phyloP scores from a whole-genome alignment of 768 basidiomycete genomes.

The Sarcodon sp. region DNA sequence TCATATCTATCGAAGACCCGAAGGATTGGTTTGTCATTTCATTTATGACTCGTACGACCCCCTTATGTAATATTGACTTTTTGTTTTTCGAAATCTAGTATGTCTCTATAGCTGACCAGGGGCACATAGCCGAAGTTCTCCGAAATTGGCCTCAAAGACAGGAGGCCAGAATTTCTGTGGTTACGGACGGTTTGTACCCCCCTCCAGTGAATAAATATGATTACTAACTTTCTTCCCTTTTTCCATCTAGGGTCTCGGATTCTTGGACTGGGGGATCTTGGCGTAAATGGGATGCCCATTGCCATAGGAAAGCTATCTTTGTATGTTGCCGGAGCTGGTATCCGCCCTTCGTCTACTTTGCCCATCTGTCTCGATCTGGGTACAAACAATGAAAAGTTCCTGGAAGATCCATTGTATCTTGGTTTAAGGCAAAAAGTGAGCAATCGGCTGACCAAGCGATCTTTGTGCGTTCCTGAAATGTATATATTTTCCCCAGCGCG shows the following conservation, averaged over 20 bases:
- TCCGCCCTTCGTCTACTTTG: conserved; percentile 65
- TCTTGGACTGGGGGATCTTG: conserved; percentile 77
- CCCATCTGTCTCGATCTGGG: conserved; percentile 85
- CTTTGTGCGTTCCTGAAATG: not conserved
- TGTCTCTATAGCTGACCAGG: conserved; percentile 76
- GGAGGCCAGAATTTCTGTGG: conserved; percentile 81
- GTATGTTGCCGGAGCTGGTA: conserved; percentile 83
- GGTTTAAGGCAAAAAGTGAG: conserved; percentile 46
- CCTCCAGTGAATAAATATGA: not conserved
- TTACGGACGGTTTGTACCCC: conserved; percentile 66
- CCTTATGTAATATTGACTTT: not conserved
- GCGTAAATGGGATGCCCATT: conserved; percentile 79
- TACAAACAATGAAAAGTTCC: conserved; percentile 69
- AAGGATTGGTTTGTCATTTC: conserved; percentile 45
- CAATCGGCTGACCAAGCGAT: not conserved
- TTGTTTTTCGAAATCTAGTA: conserved; percentile 27
- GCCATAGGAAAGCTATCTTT: conserved; percentile 88
- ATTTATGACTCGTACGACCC: not conserved
- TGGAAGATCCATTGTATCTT: conserved; percentile 84
- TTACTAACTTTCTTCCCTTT: conserved; percentile 4
- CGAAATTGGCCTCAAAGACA: conserved; percentile 59
- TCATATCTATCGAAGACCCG: conserved; percentile 61
- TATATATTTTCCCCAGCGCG: conserved; percentile 24
- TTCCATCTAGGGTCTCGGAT: conserved; percentile 59
- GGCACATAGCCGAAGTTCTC: conserved; percentile 59